A percentile compares a stretch with the other conserved stretches of the same genome.
phyloP scores from a whole-genome alignment of 495 filamentous ascomycete species.

The Usnea hakonensis region DNA sequence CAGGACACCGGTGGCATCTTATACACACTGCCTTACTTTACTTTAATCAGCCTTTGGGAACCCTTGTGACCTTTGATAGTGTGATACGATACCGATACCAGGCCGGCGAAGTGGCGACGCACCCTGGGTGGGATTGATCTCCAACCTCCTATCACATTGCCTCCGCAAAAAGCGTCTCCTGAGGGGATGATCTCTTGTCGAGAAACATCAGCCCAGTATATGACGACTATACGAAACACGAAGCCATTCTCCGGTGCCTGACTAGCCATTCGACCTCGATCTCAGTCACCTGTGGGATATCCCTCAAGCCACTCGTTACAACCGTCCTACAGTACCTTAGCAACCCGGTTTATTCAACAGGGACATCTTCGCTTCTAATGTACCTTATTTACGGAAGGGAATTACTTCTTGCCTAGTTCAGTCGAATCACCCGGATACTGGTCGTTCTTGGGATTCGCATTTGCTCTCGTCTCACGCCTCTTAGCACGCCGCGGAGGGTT shows the following conservation, averaged over 20 bases:
- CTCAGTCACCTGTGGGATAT: constrained; percentile 4
- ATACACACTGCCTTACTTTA: not conserved
- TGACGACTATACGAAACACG: not conserved
- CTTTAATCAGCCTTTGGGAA: not conserved
- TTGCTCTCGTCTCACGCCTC: not conserved
- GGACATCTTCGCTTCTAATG: constrained; percentile 4
- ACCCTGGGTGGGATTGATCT: not conserved
- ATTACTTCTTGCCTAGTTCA: not conserved
- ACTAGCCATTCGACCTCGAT: not conserved
- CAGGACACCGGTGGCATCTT: not conserved
- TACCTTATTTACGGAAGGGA: not conserved
- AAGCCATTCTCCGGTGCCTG: not conserved
- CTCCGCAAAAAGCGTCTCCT: constrained; percentile 2
- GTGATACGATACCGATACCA: not conserved
- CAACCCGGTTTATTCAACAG: not conserved
- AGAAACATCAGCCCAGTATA: not conserved
- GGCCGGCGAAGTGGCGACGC: not conserved
- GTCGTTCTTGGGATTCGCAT: not conserved
- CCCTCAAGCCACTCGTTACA: constrained; percentile 28
- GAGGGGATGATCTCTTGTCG: not conserved
- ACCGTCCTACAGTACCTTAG: not conserved
- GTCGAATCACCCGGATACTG: not conserved
- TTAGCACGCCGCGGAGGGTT: not conserved
- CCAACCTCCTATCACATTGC: constrained; percentile 20
- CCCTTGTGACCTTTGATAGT: not conserved